Conservation (phyloP, 2,329 filamentous ascomycete genomes). For the Colletotrichum sp. region DNA sequence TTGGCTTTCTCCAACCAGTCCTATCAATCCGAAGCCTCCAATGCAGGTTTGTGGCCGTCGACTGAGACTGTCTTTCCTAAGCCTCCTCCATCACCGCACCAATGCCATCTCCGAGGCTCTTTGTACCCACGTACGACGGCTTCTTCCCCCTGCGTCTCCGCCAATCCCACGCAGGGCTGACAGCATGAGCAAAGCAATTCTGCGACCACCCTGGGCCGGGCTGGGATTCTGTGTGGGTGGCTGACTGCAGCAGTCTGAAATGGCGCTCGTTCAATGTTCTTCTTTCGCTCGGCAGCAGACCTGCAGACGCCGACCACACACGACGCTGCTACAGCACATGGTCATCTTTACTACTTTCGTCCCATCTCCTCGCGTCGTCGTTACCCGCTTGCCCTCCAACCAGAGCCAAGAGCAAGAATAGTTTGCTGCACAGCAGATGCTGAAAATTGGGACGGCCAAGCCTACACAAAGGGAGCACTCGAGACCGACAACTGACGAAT, state of each 20-base stretch:
- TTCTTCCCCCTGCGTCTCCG: conserved; percentile 3
- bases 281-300: not conserved
- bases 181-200: conserved; percentile 1
- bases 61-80: not conserved
- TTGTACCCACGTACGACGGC: not conserved
- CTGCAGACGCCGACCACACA: not conserved
- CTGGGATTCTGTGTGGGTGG: not conserved
- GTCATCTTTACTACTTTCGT: not conserved
- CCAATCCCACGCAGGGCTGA: conserved; percentile 17
- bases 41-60: not conserved
- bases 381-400: not conserved
- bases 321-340: not conserved
- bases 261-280: not conserved
- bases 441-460: not conserved
- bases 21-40: not conserved
- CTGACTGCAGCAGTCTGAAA: not conserved
- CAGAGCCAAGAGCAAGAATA: conserved; percentile 7
- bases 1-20: not conserved
- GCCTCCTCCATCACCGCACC: not conserved
- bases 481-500: not conserved
- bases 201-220: not conserved
- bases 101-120: conserved; percentile 1
- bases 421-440: not conserved
- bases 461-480: not conserved
- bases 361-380: not conserved